phyloP scores from a whole-genome alignment of 192 early-diverging fungal genomes.

The Spinellus fusiger region DNA sequence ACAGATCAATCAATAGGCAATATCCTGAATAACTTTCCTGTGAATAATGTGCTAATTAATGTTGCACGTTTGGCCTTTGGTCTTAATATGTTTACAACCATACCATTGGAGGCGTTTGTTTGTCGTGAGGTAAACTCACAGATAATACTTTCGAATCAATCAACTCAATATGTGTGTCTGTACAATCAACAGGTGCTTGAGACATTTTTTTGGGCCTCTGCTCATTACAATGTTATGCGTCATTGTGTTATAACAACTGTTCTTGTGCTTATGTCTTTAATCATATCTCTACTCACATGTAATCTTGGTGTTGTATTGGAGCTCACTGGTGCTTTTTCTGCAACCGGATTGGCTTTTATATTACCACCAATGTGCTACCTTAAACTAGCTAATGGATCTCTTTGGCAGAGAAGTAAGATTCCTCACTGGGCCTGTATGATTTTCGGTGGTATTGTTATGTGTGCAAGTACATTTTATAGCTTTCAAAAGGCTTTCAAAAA shows the following conservation, averaged over 20 bases:
- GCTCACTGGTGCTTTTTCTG: conserved; percentile 83
- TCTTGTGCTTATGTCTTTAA: conserved; percentile 55
- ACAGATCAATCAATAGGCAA: conserved; percentile 50
- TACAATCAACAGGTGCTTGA: conserved; percentile 53
- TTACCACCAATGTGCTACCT: conserved; percentile 79
- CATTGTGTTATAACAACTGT: conserved; percentile 67
- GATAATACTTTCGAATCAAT: not conserved
- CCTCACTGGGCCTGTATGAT: conserved; percentile 62
- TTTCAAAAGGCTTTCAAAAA: conserved; percentile 20
- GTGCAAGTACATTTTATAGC: conserved; percentile 55
- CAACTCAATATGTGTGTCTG: not conserved
- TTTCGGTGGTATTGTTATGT: conserved; percentile 71
- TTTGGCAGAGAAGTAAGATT: conserved; percentile 51
- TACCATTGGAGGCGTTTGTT: conserved; percentile 87
- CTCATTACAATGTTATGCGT: conserved; percentile 46
- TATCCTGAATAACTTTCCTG: conserved; percentile 84
- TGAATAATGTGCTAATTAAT: conserved; percentile 74
- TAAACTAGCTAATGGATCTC: conserved; percentile 56
- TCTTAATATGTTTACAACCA: conserved; percentile 93
- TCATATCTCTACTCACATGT: conserved; percentile 68
- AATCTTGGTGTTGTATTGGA: conserved; percentile 84
- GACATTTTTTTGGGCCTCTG: conserved; percentile 49
- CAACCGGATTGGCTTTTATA: conserved; percentile 84
- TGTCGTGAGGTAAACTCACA: conserved; percentile 63
- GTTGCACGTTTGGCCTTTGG: conserved; percentile 82